Evolutionary conservation across 2,329 filamentous ascomycete genomes (phyloP), one percentile per base, ranked within the genome.

Genomic region (Byssochlamys sp.): DNA sequence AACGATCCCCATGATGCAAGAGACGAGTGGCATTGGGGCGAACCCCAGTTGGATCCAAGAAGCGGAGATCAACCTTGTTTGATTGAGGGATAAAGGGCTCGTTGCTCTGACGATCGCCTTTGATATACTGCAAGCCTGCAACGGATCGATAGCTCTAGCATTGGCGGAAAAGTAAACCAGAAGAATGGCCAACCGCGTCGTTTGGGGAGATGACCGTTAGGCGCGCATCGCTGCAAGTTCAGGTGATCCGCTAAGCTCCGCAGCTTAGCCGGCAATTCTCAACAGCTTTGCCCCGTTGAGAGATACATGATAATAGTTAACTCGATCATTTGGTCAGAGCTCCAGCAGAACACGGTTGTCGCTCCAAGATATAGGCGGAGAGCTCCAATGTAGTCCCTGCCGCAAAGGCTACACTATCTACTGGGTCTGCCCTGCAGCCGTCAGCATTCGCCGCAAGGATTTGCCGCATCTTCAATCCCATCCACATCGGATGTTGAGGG

Each of bases 391-490:
- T 45, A 19, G 39, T 45, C 39, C 39, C 39, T 45, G 39, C 35
- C n/a, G 35, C 35, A 19, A 45, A 45, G 14, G 35, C 35, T 14
- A 45, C 12, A 19, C 19, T 19, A 19, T 19, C 19, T n/a, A 45
- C 39, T 45, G 39, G 39, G 39, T 45, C n/a, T n/a, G 39, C 9
- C n/a, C 39, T 45, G 39, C 39, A 45, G 39, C 39, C 2, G 39
- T 45, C 39, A 45, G 14, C 39, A 24, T 45, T 45, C 12, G 39
- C 14, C 39, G n/a, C 19, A 33, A 27, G 27, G 25, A 7, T 35
- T 53, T 52, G 56, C 25, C 19, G 56, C 52, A 31, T 59, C 58
- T 39, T 54, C 39, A 55, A 62, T 59, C 57, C 53, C 55, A 61
- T 62, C 57, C 60, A 24, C 52, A 45, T 45, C 35, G 35, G 35